Percentiles rank a stretch among this genome's conserved stretches.
Evolutionary conservation across 176 grass and related monocot genomes (phyloP).

Genomic region (Neostapfia colusana): DNA sequence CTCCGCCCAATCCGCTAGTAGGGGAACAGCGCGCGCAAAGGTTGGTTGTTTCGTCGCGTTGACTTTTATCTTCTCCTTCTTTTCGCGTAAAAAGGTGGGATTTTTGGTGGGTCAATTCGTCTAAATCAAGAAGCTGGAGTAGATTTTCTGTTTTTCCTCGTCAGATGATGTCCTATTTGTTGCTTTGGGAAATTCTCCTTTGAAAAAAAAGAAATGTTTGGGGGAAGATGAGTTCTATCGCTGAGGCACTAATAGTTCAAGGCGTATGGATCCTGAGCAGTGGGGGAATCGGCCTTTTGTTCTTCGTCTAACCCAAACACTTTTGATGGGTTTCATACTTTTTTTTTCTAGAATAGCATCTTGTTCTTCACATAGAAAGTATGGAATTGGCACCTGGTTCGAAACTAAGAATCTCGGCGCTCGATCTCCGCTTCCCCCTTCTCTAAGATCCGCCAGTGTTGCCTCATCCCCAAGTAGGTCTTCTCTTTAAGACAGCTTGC

Average conservation of each 20-base stretch:
- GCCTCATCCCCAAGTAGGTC: constrained; percentile 25
- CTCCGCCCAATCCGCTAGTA: constrained; percentile 21
- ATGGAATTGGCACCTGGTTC: constrained; percentile 45
- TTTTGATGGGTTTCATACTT: neutral
- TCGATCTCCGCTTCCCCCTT: constrained; percentile 38
- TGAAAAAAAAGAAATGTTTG: neutral
- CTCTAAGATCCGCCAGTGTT: constrained; percentile 33
- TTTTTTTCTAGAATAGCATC: constrained; percentile 36
- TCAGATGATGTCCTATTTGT: constrained; percentile 12
- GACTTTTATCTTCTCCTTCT: neutral
- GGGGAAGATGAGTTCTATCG: constrained; percentile 11
- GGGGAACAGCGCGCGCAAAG: constrained; percentile 12
- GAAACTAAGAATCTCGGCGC: constrained; percentile 40
- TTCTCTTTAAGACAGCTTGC: constrained; percentile 6
- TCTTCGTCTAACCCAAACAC: no score
- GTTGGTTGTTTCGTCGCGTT: constrained; percentile 15
- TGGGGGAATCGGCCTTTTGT: neutral
- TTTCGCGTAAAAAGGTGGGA: neutral
- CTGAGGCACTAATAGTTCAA: constrained; percentile 13
- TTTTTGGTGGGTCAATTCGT: constrained; percentile 3
- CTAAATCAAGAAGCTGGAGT: constrained; percentile 33
- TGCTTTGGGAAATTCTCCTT: neutral
- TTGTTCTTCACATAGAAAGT: constrained; percentile 26
- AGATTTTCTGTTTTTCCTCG: neutral
- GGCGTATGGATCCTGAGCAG: constrained; percentile 40